phyloP scores from a whole-genome alignment of 2,329 filamentous ascomycete species.

The Fonsecaea nubica region DNA sequence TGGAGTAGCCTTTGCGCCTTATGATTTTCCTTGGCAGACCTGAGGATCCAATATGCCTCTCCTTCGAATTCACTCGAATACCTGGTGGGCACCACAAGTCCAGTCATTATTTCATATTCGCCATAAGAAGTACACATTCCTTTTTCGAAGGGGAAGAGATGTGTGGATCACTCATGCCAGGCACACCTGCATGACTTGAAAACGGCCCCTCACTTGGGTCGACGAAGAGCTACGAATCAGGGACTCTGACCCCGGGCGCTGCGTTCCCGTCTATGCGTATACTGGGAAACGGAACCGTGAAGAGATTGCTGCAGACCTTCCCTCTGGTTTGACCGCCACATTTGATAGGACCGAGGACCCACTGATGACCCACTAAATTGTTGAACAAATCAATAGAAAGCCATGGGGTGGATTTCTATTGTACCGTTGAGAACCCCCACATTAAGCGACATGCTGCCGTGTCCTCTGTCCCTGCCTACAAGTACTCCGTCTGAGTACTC shows the following conservation, averaged over 20 bases:
- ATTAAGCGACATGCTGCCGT: not conserved
- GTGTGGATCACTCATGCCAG: not conserved
- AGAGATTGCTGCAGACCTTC: not conserved
- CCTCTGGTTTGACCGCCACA: not conserved
- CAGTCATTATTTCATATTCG: not conserved
- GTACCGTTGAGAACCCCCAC: not conserved
- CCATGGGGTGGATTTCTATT: not conserved
- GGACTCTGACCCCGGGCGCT: not conserved
- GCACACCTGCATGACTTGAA: constrained; percentile 13
- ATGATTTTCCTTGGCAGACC: not conserved
- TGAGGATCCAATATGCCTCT: not conserved
- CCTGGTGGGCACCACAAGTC: not conserved
- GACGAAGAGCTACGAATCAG: not conserved
- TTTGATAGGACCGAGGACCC: not conserved
- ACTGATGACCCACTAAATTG: not conserved
- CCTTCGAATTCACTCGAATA: not conserved
- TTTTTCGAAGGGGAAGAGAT: not conserved
- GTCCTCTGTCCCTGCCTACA: not conserved
- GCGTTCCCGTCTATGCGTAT: not conserved
- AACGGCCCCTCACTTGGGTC: not conserved
- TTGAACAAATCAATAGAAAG: not conserved
- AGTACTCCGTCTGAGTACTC: too few species aligned
- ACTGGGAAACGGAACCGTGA: not conserved
- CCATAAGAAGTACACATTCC: not conserved
- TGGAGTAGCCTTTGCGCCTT: not conserved